Conservation (phyloP, 106 monocot species). For the Phalaenopsis aphrodite region DNA sequence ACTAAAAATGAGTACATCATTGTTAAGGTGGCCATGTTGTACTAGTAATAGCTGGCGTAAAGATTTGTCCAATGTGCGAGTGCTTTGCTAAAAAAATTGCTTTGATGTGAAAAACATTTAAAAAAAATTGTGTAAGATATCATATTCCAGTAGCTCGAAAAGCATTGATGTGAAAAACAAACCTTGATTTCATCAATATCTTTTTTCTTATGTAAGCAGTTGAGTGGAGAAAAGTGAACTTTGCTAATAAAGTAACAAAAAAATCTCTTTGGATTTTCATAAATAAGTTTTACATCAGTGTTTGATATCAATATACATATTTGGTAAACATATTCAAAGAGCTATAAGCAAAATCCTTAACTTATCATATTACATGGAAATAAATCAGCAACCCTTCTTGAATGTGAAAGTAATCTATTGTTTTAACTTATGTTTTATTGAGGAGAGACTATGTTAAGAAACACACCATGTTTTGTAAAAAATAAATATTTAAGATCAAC, state of each 20-base stretch:
- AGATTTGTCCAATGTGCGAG: not conserved
- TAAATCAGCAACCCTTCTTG: too few relatives aligned
- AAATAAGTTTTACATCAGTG: slow-evolving; percentile 16
- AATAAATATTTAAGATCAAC: too few relatives aligned
- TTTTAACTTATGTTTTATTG: too few relatives aligned
- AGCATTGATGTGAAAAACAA: slow-evolving; percentile 5
- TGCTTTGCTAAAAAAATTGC: not conserved
- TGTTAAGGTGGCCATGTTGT: not conserved
- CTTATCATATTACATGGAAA: too few relatives aligned
- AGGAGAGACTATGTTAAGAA: too few relatives aligned
- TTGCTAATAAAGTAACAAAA: slow-evolving; percentile 82
- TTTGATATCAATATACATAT: too few relatives aligned
- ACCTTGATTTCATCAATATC: slow-evolving; percentile 94
- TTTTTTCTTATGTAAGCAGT: slow-evolving; percentile 88
- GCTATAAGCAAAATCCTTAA: too few relatives aligned
- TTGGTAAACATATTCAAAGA: too few relatives aligned
- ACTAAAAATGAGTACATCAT: too few relatives aligned
- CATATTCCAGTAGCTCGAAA: not conserved
- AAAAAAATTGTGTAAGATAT: not conserved
- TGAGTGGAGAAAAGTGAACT: slow-evolving; percentile 88
- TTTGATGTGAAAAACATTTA: not conserved
- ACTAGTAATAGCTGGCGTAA: not conserved
- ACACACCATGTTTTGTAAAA: too few relatives aligned
- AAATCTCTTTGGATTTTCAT: slow-evolving; percentile 95
- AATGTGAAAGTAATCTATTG: too few relatives aligned